Evolutionary conservation across 805 yeast genomes (phyloP), one percentile per base, ranked within the genome.

Genomic region (Jamesozyma lodderae): DNA sequence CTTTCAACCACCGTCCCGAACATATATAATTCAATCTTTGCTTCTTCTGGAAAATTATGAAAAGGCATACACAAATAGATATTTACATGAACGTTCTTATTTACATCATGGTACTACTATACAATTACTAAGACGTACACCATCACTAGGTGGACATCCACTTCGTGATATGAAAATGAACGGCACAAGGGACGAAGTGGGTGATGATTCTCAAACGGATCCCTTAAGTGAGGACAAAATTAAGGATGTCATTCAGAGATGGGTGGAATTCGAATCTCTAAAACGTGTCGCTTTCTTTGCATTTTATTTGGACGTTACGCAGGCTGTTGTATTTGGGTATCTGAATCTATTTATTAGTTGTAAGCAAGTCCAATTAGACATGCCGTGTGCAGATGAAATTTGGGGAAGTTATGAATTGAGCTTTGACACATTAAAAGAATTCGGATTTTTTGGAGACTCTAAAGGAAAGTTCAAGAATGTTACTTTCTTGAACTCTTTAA

Each of bases 61-160:
- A 55, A 82, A 85, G 61, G 71, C 80, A 42, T 77, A 81, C 47
- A 67, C 85, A 0, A 71, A 74, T 32, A 64, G 95, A 48, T 62
- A 64, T 29, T 59, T 82, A 49, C 95, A 85, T 55, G 95, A 85
- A 60, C 61, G 95, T 34, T 82, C 85, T 0, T 90, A 81, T 57
- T 63, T 86, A 16, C 94, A 86, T 54, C 95, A 85, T 57, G 95
- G 92, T 4, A 81, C 94, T 0, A 77, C 88, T 0, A 77, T 84
- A 29, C 95, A 85, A 57, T 61, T 85, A 31, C 61, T 85, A 35
- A 64, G 94, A 47, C 67, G 95, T 48, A 75, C 85, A 0, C 85
- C 94, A 1, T 72, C 81, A 1, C 59, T 85, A 24, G 87, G 87
- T 11, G 87, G 87, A 0, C 75, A 80, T 40, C 83, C 86, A 0